These are phyloP conservation scores for Hordeum vulgare DNA, from an alignment of 176 grass and related monocot species.

Conservation along the genomic window MorexV3_pseudomolecules_assembly NC_058521.1:267327232-267327731, in stretches of 20 bases:
- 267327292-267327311: background rate
- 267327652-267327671: background rate
- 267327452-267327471: conserved; percentile 53
- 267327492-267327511: conserved; percentile 46
- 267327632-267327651: background rate
- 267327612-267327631: conserved; percentile 5
- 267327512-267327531: conserved; percentile 62
- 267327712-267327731: background rate
- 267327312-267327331: background rate
- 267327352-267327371: conserved; percentile 12
- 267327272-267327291: background rate
- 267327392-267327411: conserved; percentile 25
- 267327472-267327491: conserved; percentile 50
- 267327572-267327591: conserved; percentile 90
- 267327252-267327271: background rate
- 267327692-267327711: background rate
- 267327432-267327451: conserved; percentile 77
- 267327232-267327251: background rate
- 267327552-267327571: conserved; percentile 80
- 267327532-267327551: conserved; percentile 72
- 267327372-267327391: background rate
- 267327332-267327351: background rate
- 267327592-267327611: conserved; percentile 71
- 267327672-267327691: background rate
- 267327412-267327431: conserved; percentile 9